Evolutionary conservation across 2,329 filamentous ascomycete species (phyloP).

Genomic region (Xylaria hypoxylon): DNA sequence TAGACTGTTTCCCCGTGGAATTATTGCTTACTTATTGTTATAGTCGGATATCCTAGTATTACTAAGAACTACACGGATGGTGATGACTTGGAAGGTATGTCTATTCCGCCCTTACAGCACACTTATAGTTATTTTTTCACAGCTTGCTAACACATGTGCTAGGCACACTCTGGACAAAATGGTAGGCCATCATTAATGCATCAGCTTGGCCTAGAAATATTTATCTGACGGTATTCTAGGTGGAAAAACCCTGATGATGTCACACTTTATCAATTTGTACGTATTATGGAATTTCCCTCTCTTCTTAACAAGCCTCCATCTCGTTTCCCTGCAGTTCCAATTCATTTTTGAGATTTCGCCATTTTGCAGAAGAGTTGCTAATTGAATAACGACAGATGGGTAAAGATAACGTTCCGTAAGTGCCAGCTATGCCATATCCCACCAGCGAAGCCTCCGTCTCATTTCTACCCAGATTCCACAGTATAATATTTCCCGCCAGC

Average conservation of each 20-base stretch:
- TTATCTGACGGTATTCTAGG: constrained; percentile 56
- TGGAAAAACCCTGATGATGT: constrained; percentile 92
- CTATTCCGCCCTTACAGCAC: background rate
- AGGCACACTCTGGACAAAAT: constrained; percentile 14
- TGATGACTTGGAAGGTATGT: constrained; percentile 48
- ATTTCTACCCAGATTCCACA: constrained; percentile 72
- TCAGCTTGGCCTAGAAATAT: background rate
- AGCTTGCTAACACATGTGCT: background rate
- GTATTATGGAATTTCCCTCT: background rate
- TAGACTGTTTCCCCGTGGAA: background rate
- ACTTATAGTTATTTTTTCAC: background rate
- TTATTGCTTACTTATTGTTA: background rate
- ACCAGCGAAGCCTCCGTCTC: background rate
- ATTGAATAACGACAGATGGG: constrained; percentile 56
- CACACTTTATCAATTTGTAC: constrained; percentile 82
- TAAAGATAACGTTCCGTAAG: constrained; percentile 77
- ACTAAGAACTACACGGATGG: constrained; percentile 81
- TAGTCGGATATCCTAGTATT: constrained; percentile 89
- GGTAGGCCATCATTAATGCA: background rate
- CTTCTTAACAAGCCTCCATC: background rate
- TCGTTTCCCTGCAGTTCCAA: no score
- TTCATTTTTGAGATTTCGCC: no score
- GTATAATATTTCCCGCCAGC: constrained; percentile 89
- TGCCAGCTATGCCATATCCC: background rate
- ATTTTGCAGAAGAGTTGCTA: background rate